Conservation (phyloP, 768 basidiomycete species). For the Strobilomyces confusus region DNA sequence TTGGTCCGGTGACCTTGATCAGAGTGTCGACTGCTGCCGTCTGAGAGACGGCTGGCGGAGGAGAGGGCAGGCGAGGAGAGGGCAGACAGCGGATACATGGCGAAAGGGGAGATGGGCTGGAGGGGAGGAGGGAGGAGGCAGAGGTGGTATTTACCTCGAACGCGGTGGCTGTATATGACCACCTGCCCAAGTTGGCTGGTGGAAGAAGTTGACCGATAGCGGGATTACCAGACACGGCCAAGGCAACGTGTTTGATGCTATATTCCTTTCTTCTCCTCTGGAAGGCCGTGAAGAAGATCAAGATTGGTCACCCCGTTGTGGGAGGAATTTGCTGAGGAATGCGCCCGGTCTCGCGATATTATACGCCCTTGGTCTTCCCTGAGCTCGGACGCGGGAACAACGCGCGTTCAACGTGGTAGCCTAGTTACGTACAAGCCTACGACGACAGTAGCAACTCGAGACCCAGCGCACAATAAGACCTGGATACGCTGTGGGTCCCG, state of each 20-base stretch:
- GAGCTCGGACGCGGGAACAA: conserved; percentile 9
- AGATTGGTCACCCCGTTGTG: conserved; percentile 23
- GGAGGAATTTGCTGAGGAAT: conserved; percentile 17
- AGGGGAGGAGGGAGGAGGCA: conserved; percentile 7
- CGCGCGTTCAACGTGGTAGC: conserved; percentile 24
- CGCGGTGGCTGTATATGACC: conserved; percentile 31
- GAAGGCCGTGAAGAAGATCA: conserved; percentile 29
- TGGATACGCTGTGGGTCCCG: conserved; percentile 17
- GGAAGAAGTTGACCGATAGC: conserved; percentile 25
- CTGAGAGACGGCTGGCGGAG: conserved; percentile 36
- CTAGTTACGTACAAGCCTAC: conserved; percentile 24
- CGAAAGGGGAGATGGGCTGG: conserved; percentile 7
- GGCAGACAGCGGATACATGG: conserved; percentile 29
- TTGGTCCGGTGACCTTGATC: conserved; percentile 35
- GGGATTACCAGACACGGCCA: conserved; percentile 30
- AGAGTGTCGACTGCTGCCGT: conserved; percentile 34
- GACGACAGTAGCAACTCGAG: not conserved
- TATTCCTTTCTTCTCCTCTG: conserved; percentile 16
- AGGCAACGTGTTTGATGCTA: conserved; percentile 33
- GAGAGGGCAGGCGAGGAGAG: conserved; percentile 32
- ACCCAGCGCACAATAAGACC: conserved; percentile 12
- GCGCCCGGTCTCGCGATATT: conserved; percentile 13
- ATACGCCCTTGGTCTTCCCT: conserved; percentile 5
- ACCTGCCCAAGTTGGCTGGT: conserved; percentile 30
- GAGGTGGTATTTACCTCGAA: conserved; percentile 30